Percentiles rank a stretch among this genome's conserved stretches.
These are phyloP conservation scores for Trametes elegans DNA, from an alignment of 768 basidiomycete genomes.

Conservation along the genomic window DNA sequence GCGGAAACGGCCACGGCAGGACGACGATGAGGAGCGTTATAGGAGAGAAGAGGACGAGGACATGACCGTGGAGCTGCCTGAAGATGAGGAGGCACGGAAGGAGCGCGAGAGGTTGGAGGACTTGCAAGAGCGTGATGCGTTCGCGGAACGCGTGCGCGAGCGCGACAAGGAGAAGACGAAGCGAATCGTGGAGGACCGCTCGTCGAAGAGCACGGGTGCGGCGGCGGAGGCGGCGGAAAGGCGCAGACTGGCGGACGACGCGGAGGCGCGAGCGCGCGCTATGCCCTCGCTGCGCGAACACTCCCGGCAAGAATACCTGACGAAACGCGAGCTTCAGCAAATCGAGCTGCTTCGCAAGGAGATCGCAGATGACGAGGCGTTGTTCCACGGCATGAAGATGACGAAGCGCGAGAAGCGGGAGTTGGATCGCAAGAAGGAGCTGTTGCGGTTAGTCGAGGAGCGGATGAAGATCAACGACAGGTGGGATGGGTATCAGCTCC, in stretches of 20 bases:
- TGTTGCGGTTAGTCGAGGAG: conserved; percentile 90
- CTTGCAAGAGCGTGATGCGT: conserved; percentile 84
- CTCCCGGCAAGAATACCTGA: conserved; percentile 93
- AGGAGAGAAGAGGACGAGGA: conserved; percentile 36
- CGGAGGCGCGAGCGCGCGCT: conserved; percentile 43
- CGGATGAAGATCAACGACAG: conserved; percentile 93
- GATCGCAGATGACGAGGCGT: conserved; percentile 89
- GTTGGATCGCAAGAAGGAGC: conserved; percentile 89
- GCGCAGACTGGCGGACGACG: conserved; percentile 71
- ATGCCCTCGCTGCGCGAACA: conserved; percentile 79
- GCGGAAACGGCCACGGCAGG: conserved; percentile 59
- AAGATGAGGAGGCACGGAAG: conserved; percentile 69
- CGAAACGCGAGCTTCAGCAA: conserved; percentile 94
- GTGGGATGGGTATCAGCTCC: conserved; percentile 93
- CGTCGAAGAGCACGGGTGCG: conserved; percentile 68
- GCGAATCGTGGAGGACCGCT: conserved; percentile 89
- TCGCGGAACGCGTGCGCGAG: conserved; percentile 82
- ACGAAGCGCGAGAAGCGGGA: conserved; percentile 80
- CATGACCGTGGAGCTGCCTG: conserved; percentile 45
- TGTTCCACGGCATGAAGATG: conserved; percentile 89
- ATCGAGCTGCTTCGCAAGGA: conserved; percentile 90
- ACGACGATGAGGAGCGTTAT: conserved; percentile 35
- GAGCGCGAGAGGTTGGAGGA: conserved; percentile 81
- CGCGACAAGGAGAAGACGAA: conserved; percentile 85
- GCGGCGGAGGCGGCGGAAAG: conserved; percentile 83